These are phyloP conservation scores for Erythrobasidium hasegawianum DNA, from an alignment of 1,284 basidiomycete species.

Conservation along the genomic window DNA sequence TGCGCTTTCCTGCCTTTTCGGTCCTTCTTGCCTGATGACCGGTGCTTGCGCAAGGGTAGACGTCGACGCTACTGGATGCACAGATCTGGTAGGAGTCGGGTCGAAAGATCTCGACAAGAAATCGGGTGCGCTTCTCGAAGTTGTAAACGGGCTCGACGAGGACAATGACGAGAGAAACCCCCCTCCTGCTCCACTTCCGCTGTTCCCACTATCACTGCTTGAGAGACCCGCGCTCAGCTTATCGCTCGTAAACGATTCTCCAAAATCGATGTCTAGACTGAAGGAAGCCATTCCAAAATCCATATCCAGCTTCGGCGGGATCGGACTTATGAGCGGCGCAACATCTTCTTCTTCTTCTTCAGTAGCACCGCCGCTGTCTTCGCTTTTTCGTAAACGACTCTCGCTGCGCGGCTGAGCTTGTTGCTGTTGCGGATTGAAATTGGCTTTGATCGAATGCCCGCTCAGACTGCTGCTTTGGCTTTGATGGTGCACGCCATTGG, in stretches of 20 bases:
- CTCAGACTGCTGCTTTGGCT: not conserved
- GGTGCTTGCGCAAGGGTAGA: too few relatives aligned
- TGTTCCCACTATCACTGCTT: too few relatives aligned
- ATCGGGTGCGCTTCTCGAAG: too few relatives aligned
- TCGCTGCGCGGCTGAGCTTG: not conserved
- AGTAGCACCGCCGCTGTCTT: slow-evolving; percentile 7
- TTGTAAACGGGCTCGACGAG: too few relatives aligned
- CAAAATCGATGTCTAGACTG: slow-evolving; percentile 23
- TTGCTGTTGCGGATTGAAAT: not conserved
- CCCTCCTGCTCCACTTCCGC: too few relatives aligned
- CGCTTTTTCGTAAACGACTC: not conserved
- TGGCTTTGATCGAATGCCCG: not conserved
- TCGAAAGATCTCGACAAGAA: too few relatives aligned
- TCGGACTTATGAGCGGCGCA: slow-evolving; percentile 19
- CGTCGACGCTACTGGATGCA: too few relatives aligned
- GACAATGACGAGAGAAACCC: too few relatives aligned
- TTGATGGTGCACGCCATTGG: not conserved
- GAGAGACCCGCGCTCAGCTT: not conserved
- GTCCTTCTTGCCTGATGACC: too few relatives aligned
- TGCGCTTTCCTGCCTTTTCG: too few relatives aligned
- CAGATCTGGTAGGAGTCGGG: too few relatives aligned
- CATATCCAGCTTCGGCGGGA: slow-evolving; percentile 32
- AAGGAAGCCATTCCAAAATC: slow-evolving; percentile 27
- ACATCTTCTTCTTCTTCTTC: slow-evolving; percentile 7
- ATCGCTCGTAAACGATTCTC: not conserved